A percentile compares a stretch with the other conserved stretches of the same genome.
Conservation (phyloP, 2,329 filamentous ascomycete genomes). For the Colletotrichum sp. region DNA sequence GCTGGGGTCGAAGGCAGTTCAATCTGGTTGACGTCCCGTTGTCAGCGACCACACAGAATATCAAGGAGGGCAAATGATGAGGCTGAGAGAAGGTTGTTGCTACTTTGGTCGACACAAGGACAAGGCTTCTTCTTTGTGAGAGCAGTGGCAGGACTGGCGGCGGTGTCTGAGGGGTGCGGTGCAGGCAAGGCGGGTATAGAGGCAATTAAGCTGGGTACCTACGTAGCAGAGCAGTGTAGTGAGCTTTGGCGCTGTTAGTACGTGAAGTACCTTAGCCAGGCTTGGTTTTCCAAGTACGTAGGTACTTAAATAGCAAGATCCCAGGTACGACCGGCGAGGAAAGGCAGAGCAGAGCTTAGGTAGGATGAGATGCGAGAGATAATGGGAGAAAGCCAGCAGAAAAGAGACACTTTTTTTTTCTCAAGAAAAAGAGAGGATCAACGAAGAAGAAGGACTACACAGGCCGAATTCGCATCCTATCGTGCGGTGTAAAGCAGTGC, state of each 20-base stretch:
- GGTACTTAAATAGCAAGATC: not conserved
- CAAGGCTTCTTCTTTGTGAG: not conserved
- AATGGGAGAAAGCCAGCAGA: not conserved
- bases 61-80: not conserved
- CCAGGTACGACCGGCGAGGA: not conserved
- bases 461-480: not conserved
- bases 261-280: not conserved
- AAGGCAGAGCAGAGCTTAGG: not conserved
- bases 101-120: not conserved
- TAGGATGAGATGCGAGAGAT: not conserved
- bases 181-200: not conserved
- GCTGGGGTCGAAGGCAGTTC: not conserved
- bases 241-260: not conserved
- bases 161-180: not conserved
- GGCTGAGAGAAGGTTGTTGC: not conserved
- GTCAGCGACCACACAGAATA: not conserved
- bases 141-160: not conserved
- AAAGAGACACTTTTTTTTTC: not conserved
- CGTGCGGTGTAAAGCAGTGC: not conserved
- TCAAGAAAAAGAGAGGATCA: not conserved
- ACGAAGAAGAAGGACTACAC: not conserved
- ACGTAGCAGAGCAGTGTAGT: not conserved
- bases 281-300: not conserved
- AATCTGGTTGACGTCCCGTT: not conserved
- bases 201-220: not conserved